These are phyloP conservation scores for Oehlia diaphana DNA, from an alignment of 192 early-diverging fungal genomes.

Conservation along the genomic window DNA sequence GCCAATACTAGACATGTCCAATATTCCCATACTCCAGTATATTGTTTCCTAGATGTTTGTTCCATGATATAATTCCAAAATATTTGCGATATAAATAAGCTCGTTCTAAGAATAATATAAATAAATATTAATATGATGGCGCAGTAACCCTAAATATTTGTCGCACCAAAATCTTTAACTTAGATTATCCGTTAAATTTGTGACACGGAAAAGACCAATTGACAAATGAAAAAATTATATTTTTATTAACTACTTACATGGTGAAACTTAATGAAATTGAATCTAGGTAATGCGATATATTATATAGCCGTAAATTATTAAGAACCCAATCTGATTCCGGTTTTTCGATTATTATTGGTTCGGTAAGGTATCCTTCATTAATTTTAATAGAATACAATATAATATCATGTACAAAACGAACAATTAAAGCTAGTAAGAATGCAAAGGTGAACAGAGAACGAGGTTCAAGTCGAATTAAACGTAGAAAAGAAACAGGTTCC, in stretches of 20 bases:
- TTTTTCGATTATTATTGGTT: neutral
- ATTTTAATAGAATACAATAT: constrained; percentile 4
- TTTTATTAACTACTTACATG: constrained; percentile 4
- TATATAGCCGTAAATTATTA: too few species aligned
- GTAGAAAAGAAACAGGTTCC: neutral
- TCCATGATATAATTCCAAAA: constrained; percentile 11
- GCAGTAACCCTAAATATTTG: neutral
- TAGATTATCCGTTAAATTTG: neutral
- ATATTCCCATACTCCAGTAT: neutral
- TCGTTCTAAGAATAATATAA: neutral
- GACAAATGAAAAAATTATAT: neutral
- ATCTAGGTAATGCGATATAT: neutral
- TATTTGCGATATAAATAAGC: neutral
- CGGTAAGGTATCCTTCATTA: neutral
- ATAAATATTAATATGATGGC: neutral
- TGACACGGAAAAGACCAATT: neutral
- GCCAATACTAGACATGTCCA: neutral
- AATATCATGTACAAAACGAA: neutral
- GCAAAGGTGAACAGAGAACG: constrained; percentile 1
- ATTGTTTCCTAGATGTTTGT: neutral
- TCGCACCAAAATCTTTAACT: neutral
- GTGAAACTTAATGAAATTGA: neutral
- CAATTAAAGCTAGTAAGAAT: constrained; percentile 4
- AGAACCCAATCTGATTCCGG: neutral
- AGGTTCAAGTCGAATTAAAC: constrained; percentile 4